phyloP scores from a whole-genome alignment of 2,329 filamentous ascomycete genomes.

The Hypoxylon sp. region DNA sequence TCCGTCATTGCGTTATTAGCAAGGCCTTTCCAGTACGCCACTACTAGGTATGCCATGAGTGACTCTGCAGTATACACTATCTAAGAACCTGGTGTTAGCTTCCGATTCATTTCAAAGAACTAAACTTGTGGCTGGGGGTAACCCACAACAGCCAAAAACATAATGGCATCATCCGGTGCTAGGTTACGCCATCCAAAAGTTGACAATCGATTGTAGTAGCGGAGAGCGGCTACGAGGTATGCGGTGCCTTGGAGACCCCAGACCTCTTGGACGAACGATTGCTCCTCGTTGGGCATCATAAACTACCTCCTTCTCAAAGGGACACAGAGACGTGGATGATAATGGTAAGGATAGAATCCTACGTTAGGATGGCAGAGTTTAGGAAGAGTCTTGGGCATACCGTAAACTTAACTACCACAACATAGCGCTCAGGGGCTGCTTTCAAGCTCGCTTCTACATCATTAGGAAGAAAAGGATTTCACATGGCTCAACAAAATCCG shows the following conservation, averaged over 20 bases:
- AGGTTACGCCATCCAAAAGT: conserved; percentile 43
- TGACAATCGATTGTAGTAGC: conserved; percentile 45
- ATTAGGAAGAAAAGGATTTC: neutral
- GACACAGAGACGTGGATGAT: neutral
- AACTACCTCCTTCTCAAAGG: neutral
- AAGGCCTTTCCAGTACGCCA: conserved; percentile 48
- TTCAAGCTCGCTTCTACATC: conserved; percentile 1
- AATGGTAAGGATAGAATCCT: neutral
- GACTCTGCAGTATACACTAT: conserved; percentile 49
- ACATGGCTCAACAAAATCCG: conserved; percentile 7
- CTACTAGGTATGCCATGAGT: conserved; percentile 48
- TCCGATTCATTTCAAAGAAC: neutral
- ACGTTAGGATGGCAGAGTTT: neutral
- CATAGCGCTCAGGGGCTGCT: conserved; percentile 3
- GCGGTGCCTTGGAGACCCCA: conserved; percentile 49
- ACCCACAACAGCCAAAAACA: conserved; percentile 46
- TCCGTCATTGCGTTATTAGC: conserved; percentile 50
- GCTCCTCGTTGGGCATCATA: conserved; percentile 32
- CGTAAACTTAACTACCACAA: conserved; percentile 16
- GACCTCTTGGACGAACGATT: conserved; percentile 47
- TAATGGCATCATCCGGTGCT: conserved; percentile 47
- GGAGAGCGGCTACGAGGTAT: conserved; percentile 45
- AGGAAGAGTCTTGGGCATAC: neutral
- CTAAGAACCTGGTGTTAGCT: conserved; percentile 24
- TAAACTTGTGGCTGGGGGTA: neutral